Evolutionary conservation across 768 basidiomycete genomes (phyloP), one percentile per base, ranked within the genome.

Genomic region (Harrya chromipes): DNA sequence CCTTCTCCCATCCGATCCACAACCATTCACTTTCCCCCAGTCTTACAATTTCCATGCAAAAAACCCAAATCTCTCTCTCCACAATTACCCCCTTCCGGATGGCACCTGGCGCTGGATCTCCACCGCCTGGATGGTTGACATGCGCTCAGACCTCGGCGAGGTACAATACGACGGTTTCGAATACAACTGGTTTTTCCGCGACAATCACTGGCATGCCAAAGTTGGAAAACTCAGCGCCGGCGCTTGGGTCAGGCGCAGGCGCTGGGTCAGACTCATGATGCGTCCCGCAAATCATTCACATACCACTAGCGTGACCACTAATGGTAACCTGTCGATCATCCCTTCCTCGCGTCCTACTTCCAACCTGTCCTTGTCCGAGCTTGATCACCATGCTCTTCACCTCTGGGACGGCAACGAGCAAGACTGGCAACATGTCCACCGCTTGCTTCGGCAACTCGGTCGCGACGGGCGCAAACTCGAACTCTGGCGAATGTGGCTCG

Each of bases 181-280:
- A 66, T 92, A 91, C 69, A 91, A 90, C 62, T 89, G 85, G 81
- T 64, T 72, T 52, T 93, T 92, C 57, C 80, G 85, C 16, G 66
- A 70, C 29, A 75, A 78, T 42, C 66, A 81, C 41, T 93, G 90
- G 90, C 76, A 79, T 16, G 70, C 86, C 0, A 69, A 77, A 44
- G 74, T 83, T 1, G 85, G 88, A 9, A 58, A 70, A 21, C 60
- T 84, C 37, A 81, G 81, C 61, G 69, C 79, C 7, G 85, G 85
- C 29, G 85, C 84, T 4, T 89, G 79, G 78, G 90, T 93, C 31
- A 76, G 90, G 27, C 73, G 90, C 40, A 75, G 90, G 40, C 74
- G 85, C n/a, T 93, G 90, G 90, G 71, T 93, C 29, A 77, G 90
- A 42, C 73, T 92, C 23, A 92, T 92, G 90, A 79, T 89, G 74